phyloP scores from a whole-genome alignment of 148 eudicot species.

The Nepenthes mirabilis region DNA sequence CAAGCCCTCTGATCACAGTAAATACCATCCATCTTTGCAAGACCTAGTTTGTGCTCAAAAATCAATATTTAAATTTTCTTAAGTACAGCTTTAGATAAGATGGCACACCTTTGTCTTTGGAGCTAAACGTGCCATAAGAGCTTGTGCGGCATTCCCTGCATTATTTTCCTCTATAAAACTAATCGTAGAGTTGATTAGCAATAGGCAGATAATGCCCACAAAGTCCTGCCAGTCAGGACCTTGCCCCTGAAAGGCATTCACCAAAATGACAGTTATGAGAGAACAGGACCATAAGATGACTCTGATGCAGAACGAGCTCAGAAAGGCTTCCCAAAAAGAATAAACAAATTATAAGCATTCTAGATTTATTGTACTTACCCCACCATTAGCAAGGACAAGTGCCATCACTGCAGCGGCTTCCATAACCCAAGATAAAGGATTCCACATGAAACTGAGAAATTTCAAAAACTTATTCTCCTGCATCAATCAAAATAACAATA shows the following conservation, averaged over 20 bases:
- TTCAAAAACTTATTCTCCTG: slow-evolving; percentile 72
- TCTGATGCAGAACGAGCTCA: neutral
- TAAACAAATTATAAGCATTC: neutral
- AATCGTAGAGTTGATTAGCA: slow-evolving; percentile 54
- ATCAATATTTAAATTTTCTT: neutral
- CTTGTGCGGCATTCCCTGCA: slow-evolving; percentile 72
- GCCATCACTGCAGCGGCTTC: slow-evolving; percentile 85
- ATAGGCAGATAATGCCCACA: slow-evolving; percentile 49
- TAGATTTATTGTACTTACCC: slow-evolving; percentile 32
- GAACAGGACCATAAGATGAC: neutral
- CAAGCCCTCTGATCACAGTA: no score
- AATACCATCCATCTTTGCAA: no score
- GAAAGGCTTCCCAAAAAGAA: no score
- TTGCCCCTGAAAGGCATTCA: slow-evolving; percentile 31
- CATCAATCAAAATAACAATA: slow-evolving; percentile 7
- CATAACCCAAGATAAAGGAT: slow-evolving; percentile 80
- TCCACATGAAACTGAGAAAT: slow-evolving; percentile 83
- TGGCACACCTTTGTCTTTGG: slow-evolving; percentile 52
- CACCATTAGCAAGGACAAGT: slow-evolving; percentile 66
- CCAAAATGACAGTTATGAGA: slow-evolving; percentile 2
- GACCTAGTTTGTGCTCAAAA: no score
- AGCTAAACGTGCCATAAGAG: slow-evolving; percentile 63
- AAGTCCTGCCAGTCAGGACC: slow-evolving; percentile 79
- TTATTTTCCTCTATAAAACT: slow-evolving; percentile 72
- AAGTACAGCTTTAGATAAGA: slow-evolving; percentile 2